Evolutionary conservation across 1,284 basidiomycete species (phyloP), one percentile per base, ranked within the genome.

Genomic region (Cutaneotrichosporon curvatum): DNA sequence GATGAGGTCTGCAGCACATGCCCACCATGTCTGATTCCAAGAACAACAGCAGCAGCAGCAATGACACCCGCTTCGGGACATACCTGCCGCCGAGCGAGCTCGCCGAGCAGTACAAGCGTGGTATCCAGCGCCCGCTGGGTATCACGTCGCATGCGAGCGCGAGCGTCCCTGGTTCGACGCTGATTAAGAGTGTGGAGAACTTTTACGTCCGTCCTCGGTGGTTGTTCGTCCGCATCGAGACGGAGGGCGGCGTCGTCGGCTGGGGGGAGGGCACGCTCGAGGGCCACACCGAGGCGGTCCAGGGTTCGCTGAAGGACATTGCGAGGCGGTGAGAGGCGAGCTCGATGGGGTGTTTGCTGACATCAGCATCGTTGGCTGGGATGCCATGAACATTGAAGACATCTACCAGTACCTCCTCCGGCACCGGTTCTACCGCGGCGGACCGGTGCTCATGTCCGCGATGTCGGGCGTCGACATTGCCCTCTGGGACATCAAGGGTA

Each of bases 221-320:
- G 84, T 73, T 87, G 12, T 85, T 87, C 58, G 81, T 86, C 20
- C 78, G 83, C 5, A 77, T 86, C 16, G 80, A 82, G 60, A 85
- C 82, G 0, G 75, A 76, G 8, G 78, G 80, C 40, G 82, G 81
- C 1, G 71, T 81, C 28, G 76, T 85, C 21, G 84, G 84, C 22
- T 87, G 84, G 74, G 74, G 72, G 45, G 73, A 73, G 45, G 67
- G 64, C 5, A 73, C 70, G 1, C 61, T 73, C 6, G 69, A 73
- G 45, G 70, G 68, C 19, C 62, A 86, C 59, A 83, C 82, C 4
- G 83, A 87, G 68, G 83, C 84, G 4, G 78, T 87, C 9, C 82
- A 85, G 68, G 84, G 83, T 18, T 81, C 82, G 20, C 76, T 80
- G 57, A 60, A 71, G 30, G 83, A 85, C 51, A 76, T 87, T 21